phyloP scores from a whole-genome alignment of 805 yeast species.

The Wickerhamiella siamensis region DNA sequence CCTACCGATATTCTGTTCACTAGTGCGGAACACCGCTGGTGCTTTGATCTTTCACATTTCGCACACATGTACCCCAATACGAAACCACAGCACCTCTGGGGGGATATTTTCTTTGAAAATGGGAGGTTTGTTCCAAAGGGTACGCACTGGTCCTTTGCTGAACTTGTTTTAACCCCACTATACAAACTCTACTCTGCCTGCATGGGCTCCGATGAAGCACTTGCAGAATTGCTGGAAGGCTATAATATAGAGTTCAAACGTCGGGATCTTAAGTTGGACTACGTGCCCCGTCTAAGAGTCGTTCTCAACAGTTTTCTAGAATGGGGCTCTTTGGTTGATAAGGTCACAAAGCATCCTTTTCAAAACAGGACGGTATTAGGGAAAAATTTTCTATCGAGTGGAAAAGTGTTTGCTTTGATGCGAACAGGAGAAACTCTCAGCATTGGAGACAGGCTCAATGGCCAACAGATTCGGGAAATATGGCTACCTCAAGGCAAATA shows the following conservation, averaged over 20 bases:
- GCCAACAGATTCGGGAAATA: conserved; percentile 19
- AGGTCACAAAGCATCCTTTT: neutral
- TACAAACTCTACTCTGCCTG: conserved; percentile 59
- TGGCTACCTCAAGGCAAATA: conserved; percentile 59
- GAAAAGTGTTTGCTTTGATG: neutral
- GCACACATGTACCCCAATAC: conserved; percentile 32
- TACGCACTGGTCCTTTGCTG: conserved; percentile 35
- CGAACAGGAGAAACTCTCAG: neutral
- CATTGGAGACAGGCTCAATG: neutral
- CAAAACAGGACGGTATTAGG: neutral
- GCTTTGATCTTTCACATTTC: conserved; percentile 57
- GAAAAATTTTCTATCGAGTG: neutral
- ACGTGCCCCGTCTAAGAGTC: neutral
- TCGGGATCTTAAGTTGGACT: neutral
- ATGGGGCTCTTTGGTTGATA: neutral
- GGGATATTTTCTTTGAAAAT: conserved; percentile 43
- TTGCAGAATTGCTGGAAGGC: conserved; percentile 28
- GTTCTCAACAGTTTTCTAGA: neutral
- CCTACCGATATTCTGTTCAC: conserved; percentile 66
- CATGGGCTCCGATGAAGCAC: conserved; percentile 18
- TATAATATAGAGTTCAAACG: conserved; percentile 25
- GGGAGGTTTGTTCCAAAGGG: conserved; percentile 33
- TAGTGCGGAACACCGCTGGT: conserved; percentile 44
- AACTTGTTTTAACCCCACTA: conserved; percentile 61
- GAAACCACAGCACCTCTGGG: conserved; percentile 59